Conservation (phyloP, 768 basidiomycete genomes). For the Leccinum rimulosum region DNA sequence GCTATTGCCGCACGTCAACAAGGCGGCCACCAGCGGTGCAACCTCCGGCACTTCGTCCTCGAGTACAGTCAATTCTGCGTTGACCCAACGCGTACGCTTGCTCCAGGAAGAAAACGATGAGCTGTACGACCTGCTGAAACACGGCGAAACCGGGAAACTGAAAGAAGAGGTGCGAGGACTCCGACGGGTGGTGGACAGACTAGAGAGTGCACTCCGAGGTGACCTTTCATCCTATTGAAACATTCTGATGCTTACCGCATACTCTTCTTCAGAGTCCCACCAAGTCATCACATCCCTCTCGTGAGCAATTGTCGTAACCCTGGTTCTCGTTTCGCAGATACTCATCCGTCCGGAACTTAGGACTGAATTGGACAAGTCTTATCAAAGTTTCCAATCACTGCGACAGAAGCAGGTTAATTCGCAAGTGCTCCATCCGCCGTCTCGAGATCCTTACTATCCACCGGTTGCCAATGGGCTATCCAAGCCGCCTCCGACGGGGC, state of each 20-base stretch:
- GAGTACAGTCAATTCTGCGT: constrained; percentile 65
- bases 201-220: constrained; percentile 81
- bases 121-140: constrained; percentile 70
- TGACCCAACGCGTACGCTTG: constrained; percentile 68
- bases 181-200: constrained; percentile 59
- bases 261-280: constrained; percentile 64
- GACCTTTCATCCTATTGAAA: constrained; percentile 10
- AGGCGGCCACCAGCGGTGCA: constrained; percentile 32
- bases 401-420: constrained; percentile 39
- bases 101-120: constrained; percentile 90
- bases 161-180: constrained; percentile 80
- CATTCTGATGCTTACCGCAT: constrained; percentile 6
- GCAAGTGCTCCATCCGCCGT: constrained; percentile 34
- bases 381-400: constrained; percentile 54
- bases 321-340: constrained; percentile 7
- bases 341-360: constrained; percentile 38
- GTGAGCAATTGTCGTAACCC: constrained; percentile 44
- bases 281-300: constrained; percentile 65
- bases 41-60: constrained; percentile 36
- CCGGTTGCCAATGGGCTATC: constrained; percentile 32
- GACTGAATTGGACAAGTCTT: constrained; percentile 73
- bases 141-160: constrained; percentile 73
- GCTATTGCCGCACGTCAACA: constrained; percentile 63
- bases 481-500: constrained; percentile 73
- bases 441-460: constrained; percentile 45